Conservation (phyloP, 1,284 basidiomycete genomes). For the Albatrellus sp. region DNA sequence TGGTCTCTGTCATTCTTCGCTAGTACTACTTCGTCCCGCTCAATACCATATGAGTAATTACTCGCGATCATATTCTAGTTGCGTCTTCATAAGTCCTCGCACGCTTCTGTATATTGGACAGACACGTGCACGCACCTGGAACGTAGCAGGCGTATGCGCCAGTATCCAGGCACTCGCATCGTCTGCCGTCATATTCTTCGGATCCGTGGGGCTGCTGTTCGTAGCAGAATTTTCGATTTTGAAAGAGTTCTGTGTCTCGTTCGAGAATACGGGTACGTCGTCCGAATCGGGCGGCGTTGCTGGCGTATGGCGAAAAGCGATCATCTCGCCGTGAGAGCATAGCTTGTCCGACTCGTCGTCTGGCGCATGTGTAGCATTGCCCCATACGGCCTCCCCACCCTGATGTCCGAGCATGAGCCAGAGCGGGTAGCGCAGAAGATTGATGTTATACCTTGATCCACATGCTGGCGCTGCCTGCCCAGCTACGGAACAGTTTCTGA, state of each 20-base stretch:
- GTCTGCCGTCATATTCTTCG: conserved; percentile 69
- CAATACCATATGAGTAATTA: conserved; percentile 93
- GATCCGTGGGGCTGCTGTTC: conserved; percentile 13
- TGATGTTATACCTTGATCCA: conserved; percentile 67
- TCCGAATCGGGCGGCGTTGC: conserved; percentile 18
- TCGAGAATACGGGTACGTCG: conserved; percentile 6
- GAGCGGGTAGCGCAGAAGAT: not conserved
- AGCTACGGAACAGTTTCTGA: conserved; percentile 84
- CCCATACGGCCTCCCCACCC: conserved; percentile 91
- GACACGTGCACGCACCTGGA: conserved; percentile 42
- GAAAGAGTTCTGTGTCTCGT: not conserved
- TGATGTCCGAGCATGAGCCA: conserved; percentile 16
- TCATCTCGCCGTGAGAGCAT: conserved; percentile 72
- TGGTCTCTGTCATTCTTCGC: conserved; percentile 60
- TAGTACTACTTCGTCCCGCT: conserved; percentile 59
- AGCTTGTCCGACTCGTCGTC: conserved; percentile 60
- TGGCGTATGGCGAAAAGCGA: conserved; percentile 54
- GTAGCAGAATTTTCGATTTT: not conserved
- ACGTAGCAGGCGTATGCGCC: conserved; percentile 73
- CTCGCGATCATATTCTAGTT: conserved; percentile 76
- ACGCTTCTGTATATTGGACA: not conserved
- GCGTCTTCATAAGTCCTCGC: conserved; percentile 1
- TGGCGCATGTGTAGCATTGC: conserved; percentile 58
- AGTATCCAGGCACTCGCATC: conserved; percentile 75
- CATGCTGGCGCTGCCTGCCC: conserved; percentile 91